phyloP scores from a whole-genome alignment of 2,329 filamentous ascomycete species.

The Metarhizium brunneum region DNA sequence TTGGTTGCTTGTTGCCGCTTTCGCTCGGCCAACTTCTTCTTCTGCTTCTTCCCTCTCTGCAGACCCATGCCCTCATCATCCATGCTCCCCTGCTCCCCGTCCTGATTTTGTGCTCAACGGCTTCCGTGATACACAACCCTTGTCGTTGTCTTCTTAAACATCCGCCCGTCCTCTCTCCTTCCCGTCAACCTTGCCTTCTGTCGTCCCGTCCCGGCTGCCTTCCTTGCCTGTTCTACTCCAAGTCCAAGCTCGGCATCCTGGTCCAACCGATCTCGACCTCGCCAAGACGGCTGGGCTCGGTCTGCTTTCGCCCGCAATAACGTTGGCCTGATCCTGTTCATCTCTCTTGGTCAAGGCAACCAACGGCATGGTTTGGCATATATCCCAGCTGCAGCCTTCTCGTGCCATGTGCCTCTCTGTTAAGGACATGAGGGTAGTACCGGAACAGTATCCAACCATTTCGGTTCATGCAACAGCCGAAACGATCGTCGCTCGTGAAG shows the following conservation, averaged over 20 bases:
- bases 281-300: neutral
- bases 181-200: neutral
- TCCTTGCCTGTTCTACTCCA: neutral
- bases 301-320: neutral
- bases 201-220: neutral
- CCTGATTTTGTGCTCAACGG: neutral
- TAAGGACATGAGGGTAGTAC: neutral
- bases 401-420: neutral
- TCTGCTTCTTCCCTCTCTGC: neutral
- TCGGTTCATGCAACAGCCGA: neutral
- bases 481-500: neutral
- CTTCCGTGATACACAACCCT: neutral
- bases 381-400: neutral
- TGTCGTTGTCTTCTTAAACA: neutral
- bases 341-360: neutral
- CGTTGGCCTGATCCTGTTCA: neutral
- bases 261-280: neutral
- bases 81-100: neutral
- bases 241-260: neutral
- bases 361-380: neutral
- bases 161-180: neutral
- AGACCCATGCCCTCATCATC: neutral
- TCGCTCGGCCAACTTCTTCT: neutral
- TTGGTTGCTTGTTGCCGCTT: neutral
- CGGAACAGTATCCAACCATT: neutral